Evolutionary conservation across 1,284 basidiomycete species (phyloP), one percentile per base, ranked within the genome.

Genomic region (Amylostereum areolatum): DNA sequence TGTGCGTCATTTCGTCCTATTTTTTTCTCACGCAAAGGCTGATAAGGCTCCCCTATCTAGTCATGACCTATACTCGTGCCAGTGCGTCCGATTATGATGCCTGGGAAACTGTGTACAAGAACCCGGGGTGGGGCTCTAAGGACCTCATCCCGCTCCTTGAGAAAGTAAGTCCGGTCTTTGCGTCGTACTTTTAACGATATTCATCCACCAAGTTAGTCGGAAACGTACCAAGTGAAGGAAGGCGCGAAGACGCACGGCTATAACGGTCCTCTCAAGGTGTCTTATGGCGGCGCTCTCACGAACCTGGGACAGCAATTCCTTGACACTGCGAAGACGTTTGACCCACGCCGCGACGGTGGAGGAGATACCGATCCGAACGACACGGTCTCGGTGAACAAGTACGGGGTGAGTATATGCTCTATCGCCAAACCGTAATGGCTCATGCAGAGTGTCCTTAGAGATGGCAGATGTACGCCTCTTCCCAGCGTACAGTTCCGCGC

Each of bases 71-170:
- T 49, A 75, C 70, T 5, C 73, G 81, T 7, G 73, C 74, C 0
- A 63, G 73, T 10, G 71, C 75, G 4, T 80, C 80, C 0, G 80
- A 82, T 56, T 82, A 74, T 48, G 76, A 81, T 45, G 77, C 73
- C 45, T 81, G 80, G 80, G 71, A 73, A 51, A 65, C 47, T 0
- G 54, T 65, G 2, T 62, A 77, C 27, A 66, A 68, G 0, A 81
- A 83, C 53, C 61, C 67, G 12, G 80, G 80, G 1, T 83, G 80
- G 81, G 69, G 75, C 10, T 75, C 75, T 0, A 66, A 67, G 32
- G 62, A 74, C 39, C 57, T 81, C 8, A 68, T 81, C 24, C 77
- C 81, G 0, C 61, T 81, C 3, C 54, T 81, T 28, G 72, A 66
- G 52, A 78, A 80, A 68, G 80, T 77, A 35, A 7, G 55, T n/a